Base-by-base conservation (phyloP, 2,329 filamentous ascomycete species). In the Neonectria punicea region DNA sequence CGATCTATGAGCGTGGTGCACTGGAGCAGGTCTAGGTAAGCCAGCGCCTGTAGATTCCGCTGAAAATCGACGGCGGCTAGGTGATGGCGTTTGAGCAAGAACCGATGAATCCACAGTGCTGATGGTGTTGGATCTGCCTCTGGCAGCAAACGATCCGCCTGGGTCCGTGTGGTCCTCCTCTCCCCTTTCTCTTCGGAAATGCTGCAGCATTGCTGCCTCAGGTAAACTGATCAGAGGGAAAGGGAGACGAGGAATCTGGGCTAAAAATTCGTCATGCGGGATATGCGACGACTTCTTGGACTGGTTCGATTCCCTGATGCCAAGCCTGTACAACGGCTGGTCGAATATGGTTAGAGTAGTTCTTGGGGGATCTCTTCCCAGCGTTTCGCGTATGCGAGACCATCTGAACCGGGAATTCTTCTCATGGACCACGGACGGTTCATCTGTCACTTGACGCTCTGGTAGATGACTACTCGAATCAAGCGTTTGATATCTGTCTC, bases 151-250 rank as follows among this genome's bases (percentile, higher is more conserved):
- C 0, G 72, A 74, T 1, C 66, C 63, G 2, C 68, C 72, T 4
- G 68, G 62, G 36, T 79, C 74, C 1, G 77, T 80, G 51, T 80
- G 78, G 39, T 81, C 79, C 58, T 80, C 79, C 51, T 80, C 77
- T 7, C 79, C 79, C 14, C 76, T 64, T 18, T 76, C 72, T 44
- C 77, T 65, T 20, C 78, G 76, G 25, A 74, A 70, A 8, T 73
- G 72, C 50, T 80, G 79, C 18, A 77, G 30, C 64, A 73, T 73
- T 2, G 79, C 78, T 14, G 80, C 80, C 39, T 80, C 79, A 1
- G 76, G 75, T 16, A 81, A 69, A 57, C 79, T 80, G 51, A 81
- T 77, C 13, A 81, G 72, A 10, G 75, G 74, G 39, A 81, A 81
- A 1, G 75, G 78, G 2, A 81, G 71, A 2, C 70, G 74, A 3